These are phyloP conservation scores for Fennellomyces sp. DNA, from an alignment of 371 early-diverging fungal genomes.

Conservation along the genomic window DNA sequence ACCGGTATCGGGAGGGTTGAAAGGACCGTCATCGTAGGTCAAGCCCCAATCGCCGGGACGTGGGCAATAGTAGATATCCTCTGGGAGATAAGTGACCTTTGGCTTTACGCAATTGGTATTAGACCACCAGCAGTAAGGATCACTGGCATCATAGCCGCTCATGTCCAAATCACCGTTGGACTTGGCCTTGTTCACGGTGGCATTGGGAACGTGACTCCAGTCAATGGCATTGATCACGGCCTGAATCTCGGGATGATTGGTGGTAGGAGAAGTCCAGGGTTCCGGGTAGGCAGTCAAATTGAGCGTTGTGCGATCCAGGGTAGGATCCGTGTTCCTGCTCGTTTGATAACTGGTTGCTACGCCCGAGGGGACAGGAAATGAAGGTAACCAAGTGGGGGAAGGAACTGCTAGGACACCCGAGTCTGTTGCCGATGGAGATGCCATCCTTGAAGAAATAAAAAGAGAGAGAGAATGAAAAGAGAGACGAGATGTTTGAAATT, in stretches of 20 bases:
- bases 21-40: slow-evolving; percentile 54
- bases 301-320: slow-evolving; percentile 24
- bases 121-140: slow-evolving; percentile 56
- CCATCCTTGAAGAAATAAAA: too few relatives aligned
- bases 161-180: slow-evolving; percentile 19
- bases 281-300: slow-evolving; percentile 37
- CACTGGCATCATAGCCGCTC: slow-evolving; percentile 29
- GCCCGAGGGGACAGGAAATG: slow-evolving; percentile 25
- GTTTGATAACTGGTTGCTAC: slow-evolving; percentile 41
- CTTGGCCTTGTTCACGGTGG: slow-evolving; percentile 27
- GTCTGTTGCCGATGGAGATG: slow-evolving; percentile 13
- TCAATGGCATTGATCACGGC: slow-evolving; percentile 45
- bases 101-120: slow-evolving; percentile 45
- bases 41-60: slow-evolving; percentile 53
- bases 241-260: slow-evolving; percentile 34
- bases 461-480: too few relatives aligned
- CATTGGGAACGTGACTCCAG: slow-evolving; percentile 49
- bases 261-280: slow-evolving; percentile 36
- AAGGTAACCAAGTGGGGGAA: slow-evolving; percentile 48
- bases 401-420: slow-evolving; percentile 32
- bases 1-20: slow-evolving; percentile 30
- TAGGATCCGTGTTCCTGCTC: slow-evolving; percentile 13
- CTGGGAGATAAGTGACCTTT: slow-evolving; percentile 40
- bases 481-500: too few relatives aligned
- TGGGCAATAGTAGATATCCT: slow-evolving; percentile 49